Base-by-base conservation (phyloP, 2,329 filamentous ascomycete species). In the Epichloe uncinata region DNA sequence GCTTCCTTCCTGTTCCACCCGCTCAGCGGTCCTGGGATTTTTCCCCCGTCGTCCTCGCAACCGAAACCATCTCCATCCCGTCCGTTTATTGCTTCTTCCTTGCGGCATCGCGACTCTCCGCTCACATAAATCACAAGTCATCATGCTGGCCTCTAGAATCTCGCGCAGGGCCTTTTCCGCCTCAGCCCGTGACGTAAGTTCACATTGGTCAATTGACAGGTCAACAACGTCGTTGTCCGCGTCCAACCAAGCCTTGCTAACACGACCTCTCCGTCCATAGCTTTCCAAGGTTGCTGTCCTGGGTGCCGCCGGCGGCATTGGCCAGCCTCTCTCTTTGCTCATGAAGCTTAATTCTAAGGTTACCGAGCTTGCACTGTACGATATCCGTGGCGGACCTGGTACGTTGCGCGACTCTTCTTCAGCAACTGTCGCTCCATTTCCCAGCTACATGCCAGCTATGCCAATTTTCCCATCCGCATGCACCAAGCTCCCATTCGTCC, bases 331-430 rank as follows among this genome's bases (percentile, higher is more conserved):
- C 65, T 98, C 93, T 53, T 85, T 98, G 60, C 84, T 98, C 67
- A 81, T 98, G 72, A 98, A 98, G 88, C 84, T 96, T 69, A 97
- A 96, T 84, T 88, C 90, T 62, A 81, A 87, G 66, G 91, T 97
- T 62, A 85, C 81, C 64, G 84, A 96, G 71, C 87, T 98, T 64
- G 87, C 91, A 57, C 87, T 98, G 65, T 98, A 97, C 78, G 93
- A 98, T 75, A 95, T 98, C 75, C 85, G 87, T 66, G 85, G 89
- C 66, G 91, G 79, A 65, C 91, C 91, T 69, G 90, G 89, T 94
- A 82, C 58, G 82, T 76, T 38, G 16, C 42, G 48, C 22, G 11
- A n/a, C 44, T 35, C 4, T n/a, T 47, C 11, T 22, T 22, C 22
- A 22, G 22, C 22, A 22, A 22, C 5, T 22, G 22, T 22, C 22